Base-by-base conservation (phyloP, 2,329 filamentous ascomycete species). In the Cylindrodendrum hubeiense region DNA sequence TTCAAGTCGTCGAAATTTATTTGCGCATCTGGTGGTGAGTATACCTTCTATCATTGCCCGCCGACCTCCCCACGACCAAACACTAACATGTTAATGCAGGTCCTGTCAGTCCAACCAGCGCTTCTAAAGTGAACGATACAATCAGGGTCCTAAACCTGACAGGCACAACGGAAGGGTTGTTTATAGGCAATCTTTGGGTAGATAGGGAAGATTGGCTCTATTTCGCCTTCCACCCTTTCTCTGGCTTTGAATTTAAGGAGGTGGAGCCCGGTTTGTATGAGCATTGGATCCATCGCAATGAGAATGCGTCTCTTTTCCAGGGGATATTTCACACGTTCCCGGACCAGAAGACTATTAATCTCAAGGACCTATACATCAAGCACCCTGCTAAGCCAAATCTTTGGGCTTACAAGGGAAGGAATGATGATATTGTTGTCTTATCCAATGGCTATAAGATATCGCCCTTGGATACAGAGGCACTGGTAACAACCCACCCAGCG, bases 281-380 rank as follows among this genome's bases (percentile, higher is more conserved):
- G 41, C 77, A 79, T 19, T 79, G 77, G 76, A 69, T 77, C 0
- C 72, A 76, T 30, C 71, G 75, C 0, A 77, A 78, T 30, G 70
- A 78, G 28, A 67, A 78, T 19, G 75, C 47, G 68, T 41, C 62
- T 1, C 54, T 77, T 4, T 76, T 77, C 46, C 76, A 78, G 47
- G 75, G 75, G 43, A 75, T 79, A n/a, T 79, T 78, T 19, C 73
- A 78, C 17, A 79, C 77, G 0, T 79, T 79, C 49, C 74, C 71
- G 2, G 49, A 75, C 1, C 55, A 71, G 21, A 15, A 78, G 2
- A 70, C 67, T 0, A 63, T 77, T 28, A 77, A 76, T 50, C 67
- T 78, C 34, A 77, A 77, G 43, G 76, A 78, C 34, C 34, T 78
- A 21, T 78, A 77, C 50, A 54, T 65, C 7, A 66, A 44, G 12